Evolutionary conservation across 805 yeast genomes (phyloP).

Genomic region (Saturnispora gosingensis): DNA sequence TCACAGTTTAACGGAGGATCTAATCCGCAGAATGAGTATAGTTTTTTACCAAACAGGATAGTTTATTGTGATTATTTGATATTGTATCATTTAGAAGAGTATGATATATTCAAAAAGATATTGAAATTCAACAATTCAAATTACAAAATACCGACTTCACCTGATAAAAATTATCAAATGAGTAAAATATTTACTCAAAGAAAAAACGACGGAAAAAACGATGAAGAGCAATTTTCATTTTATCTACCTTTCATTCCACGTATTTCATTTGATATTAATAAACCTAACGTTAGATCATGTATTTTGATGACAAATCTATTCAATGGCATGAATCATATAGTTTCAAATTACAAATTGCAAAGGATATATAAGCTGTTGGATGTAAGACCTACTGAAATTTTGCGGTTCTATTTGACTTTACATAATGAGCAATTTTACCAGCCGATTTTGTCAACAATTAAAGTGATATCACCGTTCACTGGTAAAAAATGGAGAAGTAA

Average conservation of each 20-base stretch:
- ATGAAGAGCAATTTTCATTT: constrained; percentile 14
- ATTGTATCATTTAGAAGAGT: constrained; percentile 20
- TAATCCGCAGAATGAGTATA: constrained; percentile 22
- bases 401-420: constrained; percentile 48
- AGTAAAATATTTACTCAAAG: constrained; percentile 12
- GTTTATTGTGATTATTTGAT: constrained; percentile 27
- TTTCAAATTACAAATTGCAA: constrained; percentile 59
- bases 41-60: constrained; percentile 21
- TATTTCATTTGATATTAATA: constrained; percentile 12
- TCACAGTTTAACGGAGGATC: constrained; percentile 19
- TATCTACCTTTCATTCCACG: constrained; percentile 25
- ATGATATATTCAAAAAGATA: constrained; percentile 20
- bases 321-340: constrained; percentile 44
- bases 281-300: constrained; percentile 34
- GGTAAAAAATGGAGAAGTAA: constrained; percentile 91
- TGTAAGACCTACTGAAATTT: constrained; percentile 50
- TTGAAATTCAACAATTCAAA: constrained; percentile 12
- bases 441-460: constrained; percentile 66
- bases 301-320: constrained; percentile 43
- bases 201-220: constrained; percentile 8
- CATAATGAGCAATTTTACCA: constrained; percentile 54
- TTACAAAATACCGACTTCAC: constrained; percentile 2
- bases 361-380: constrained; percentile 57
- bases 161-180: constrained; percentile 10
- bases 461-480: constrained; percentile 77